These are phyloP conservation scores for Setomelanomma holmii DNA, from an alignment of 2,329 filamentous ascomycete species.

Conservation along the genomic window DNA sequence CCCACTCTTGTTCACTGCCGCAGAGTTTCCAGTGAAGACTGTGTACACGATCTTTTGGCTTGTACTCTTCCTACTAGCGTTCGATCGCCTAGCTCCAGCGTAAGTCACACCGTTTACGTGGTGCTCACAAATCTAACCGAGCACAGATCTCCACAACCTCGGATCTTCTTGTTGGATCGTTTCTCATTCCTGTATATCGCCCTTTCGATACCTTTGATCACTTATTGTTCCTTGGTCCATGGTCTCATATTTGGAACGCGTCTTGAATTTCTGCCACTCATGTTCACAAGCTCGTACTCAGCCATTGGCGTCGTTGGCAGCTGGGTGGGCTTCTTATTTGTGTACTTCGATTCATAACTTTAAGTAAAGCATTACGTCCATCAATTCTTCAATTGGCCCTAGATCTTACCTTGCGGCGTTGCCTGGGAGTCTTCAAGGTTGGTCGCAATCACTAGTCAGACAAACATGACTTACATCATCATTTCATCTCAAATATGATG, in stretches of 20 bases:
- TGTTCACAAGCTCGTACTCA: conserved; percentile 96
- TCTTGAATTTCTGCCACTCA: conserved; percentile 90
- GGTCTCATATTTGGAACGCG: conserved; percentile 79
- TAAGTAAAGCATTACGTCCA: background rate
- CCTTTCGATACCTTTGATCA: conserved; percentile 84
- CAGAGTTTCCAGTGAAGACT: conserved; percentile 93
- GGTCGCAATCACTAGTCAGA: no score
- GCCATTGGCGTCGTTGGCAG: conserved; percentile 94
- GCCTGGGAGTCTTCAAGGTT: no score
- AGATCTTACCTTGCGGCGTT: no score
- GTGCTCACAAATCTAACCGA: conserved; percentile 20
- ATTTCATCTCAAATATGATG: background rate
- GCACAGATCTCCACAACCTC: conserved; percentile 69
- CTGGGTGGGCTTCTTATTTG: conserved; percentile 92
- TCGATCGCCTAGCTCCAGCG: conserved; percentile 86
- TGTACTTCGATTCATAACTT: conserved; percentile 71
- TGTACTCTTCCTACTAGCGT: conserved; percentile 80
- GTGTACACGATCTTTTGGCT: conserved; percentile 94
- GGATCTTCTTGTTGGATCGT: conserved; percentile 89
- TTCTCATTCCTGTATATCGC: conserved; percentile 90
- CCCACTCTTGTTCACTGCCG: conserved; percentile 87
- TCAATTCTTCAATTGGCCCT: no score
- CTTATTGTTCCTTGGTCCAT: conserved; percentile 87
- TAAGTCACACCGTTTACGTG: conserved; percentile 43
- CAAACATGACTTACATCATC: no score